These are phyloP conservation scores for Rhizopus microsporus DNA, from an alignment of 371 early-diverging fungal species.

Conservation along the genomic window DNA sequence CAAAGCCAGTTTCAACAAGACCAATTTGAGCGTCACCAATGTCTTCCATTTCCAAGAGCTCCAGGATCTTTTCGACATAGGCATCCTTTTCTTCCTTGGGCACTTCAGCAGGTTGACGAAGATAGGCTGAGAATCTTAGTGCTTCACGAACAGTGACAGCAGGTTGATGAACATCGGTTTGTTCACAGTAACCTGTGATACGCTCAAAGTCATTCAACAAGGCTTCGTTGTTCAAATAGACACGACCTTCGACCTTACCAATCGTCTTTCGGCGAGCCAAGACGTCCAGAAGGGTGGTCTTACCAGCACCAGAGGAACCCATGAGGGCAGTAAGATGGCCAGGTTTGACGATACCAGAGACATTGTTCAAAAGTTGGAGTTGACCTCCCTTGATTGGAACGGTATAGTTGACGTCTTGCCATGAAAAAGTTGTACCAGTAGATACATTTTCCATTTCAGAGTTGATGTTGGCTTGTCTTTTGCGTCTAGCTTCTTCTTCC, in stretches of 20 bases:
- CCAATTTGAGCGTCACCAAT: constrained; percentile 62
- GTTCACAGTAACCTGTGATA: constrained; percentile 82
- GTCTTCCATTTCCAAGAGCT: constrained; percentile 62
- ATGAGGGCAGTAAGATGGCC: constrained; percentile 77
- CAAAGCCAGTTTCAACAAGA: constrained; percentile 56
- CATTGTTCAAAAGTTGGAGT: constrained; percentile 49
- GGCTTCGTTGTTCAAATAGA: constrained; percentile 62
- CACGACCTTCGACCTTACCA: constrained; percentile 71
- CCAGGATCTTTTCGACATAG: constrained; percentile 70
- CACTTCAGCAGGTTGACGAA: constrained; percentile 65
- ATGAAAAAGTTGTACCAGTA: constrained; percentile 55
- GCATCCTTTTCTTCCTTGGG: constrained; percentile 62
- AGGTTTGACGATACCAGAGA: constrained; percentile 57
- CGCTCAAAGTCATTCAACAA: constrained; percentile 63
- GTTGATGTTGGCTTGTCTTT: constrained; percentile 23
- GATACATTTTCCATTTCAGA: constrained; percentile 33
- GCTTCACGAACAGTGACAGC: constrained; percentile 67
- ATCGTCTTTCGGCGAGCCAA: constrained; percentile 77
- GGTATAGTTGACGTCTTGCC: constrained; percentile 58
- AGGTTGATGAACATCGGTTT: constrained; percentile 78
- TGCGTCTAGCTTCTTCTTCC: constrained; percentile 8
- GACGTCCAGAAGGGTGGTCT: constrained; percentile 87
- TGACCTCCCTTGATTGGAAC: constrained; percentile 61
- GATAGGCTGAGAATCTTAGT: constrained; percentile 68
- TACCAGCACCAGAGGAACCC: constrained; percentile 88